Percentiles rank a stretch among this genome's conserved stretches.
phyloP scores from a whole-genome alignment of 2,329 filamentous ascomycete species.

The Periconia sp. region DNA sequence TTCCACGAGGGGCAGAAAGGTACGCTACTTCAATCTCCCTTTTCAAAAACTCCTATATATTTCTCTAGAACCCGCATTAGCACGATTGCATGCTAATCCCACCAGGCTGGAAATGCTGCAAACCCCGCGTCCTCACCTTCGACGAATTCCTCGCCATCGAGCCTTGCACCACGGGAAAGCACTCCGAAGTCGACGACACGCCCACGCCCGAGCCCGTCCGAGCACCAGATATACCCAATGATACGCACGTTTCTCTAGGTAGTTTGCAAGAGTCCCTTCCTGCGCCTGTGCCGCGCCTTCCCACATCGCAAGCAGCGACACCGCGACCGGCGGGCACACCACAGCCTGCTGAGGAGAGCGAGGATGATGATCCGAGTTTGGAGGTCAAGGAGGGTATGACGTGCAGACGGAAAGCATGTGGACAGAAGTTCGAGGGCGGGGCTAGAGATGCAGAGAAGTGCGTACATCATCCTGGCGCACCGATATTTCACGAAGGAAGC shows the following conservation, averaged over 20 bases:
- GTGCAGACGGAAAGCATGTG: constrained; percentile 81
- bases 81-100: constrained; percentile 13
- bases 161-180: constrained; percentile 90
- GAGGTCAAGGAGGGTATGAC: constrained; percentile 75
- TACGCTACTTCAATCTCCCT: too few relatives aligned
- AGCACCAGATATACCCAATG: constrained; percentile 52
- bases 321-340: constrained; percentile 31
- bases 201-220: constrained; percentile 58
- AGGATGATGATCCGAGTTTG: constrained; percentile 81
- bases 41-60: constrained; percentile 7
- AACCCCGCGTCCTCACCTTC: constrained; percentile 93
- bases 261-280: constrained; percentile 38
- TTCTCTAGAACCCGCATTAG: background rate
- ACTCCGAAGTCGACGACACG: constrained; percentile 84
- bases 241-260: constrained; percentile 38
- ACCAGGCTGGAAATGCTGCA: constrained; percentile 98
- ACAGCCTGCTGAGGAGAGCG: constrained; percentile 60
- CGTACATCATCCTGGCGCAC: constrained; percentile 84
- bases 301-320: constrained; percentile 33
- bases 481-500: constrained; percentile 96
- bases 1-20: constrained; percentile 99
- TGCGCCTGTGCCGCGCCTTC: constrained; percentile 39
- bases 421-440: constrained; percentile 64
- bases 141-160: constrained; percentile 95
- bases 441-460: constrained; percentile 74